phyloP scores from a whole-genome alignment of 129 eudicot species.

The Pulicaria dysenterica region DNA sequence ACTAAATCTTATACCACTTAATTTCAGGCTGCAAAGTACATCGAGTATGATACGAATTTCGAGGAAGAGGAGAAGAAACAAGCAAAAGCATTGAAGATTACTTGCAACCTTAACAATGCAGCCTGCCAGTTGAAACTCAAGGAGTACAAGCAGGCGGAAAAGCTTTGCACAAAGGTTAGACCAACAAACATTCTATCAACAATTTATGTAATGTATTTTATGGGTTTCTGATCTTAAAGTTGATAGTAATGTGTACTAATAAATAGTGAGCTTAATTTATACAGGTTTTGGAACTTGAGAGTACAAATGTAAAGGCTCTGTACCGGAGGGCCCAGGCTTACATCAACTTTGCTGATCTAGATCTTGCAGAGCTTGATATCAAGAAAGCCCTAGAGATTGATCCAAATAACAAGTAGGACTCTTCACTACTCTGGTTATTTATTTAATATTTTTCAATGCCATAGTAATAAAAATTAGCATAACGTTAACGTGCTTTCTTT shows the following conservation, averaged over 20 bases:
- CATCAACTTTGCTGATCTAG: slow-evolving; percentile 78
- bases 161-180: slow-evolving; percentile 92
- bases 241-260: neutral
- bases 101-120: slow-evolving; percentile 89
- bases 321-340: slow-evolving; percentile 96
- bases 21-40: slow-evolving; percentile 82
- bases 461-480: neutral
- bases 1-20: neutral
- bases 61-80: slow-evolving; percentile 88
- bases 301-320: slow-evolving; percentile 93
- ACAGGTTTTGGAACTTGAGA: slow-evolving; percentile 86
- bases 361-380: slow-evolving; percentile 86
- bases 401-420: slow-evolving; percentile 73
- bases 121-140: slow-evolving; percentile 92
- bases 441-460: slow-evolving; percentile 11
- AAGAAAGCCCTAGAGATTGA: slow-evolving; percentile 96
- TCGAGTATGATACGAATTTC: slow-evolving; percentile 84
- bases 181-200: no score
- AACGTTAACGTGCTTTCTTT: neutral
- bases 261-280: neutral
- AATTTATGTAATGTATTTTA: no score
- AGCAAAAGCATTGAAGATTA: slow-evolving; percentile 70
- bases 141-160: slow-evolving; percentile 87
- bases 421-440: neutral
- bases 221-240: neutral